Evolutionary conservation across 2,329 filamentous ascomycete genomes (phyloP), one percentile per base, ranked within the genome.

Genomic region (Ophioceras dolichostomum): DNA sequence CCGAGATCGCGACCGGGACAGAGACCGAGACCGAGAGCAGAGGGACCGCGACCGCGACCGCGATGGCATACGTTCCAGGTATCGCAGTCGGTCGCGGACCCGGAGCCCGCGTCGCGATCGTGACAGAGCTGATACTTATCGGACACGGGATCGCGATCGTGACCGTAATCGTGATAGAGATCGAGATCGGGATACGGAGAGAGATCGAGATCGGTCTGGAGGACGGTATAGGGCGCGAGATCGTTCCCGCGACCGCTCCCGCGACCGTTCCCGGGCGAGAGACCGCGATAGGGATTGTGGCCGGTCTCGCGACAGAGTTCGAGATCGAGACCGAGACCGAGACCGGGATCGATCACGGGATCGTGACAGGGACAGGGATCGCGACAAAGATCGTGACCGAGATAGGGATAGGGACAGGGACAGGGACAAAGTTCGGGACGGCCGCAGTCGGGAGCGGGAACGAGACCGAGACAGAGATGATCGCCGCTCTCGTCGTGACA

Each of bases 391-490:
- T n/a, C n/a, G n/a, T n/a, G 50, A 50, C n/a, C 38, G 50, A 19
- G 54, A 60, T 14, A 51, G 52, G 8, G 48, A 51, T 24, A 52
- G 61, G 16, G 53, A 60, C 10, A 40, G 59, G 5, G 53, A 56
- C 26, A 39, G 55, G 8, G 49, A 49, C 21, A 39, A 44, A 4
- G 48, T 54, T 26, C 42, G 45, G 1, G 45, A 45, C n/a, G 49
- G 31, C 53, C 59, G 18, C 50, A 50, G 7, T 34, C 32, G 49
- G 10, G 48, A 52, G 8, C 44, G 53, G 16, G 49, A 53, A 19
- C 37, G 46, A 30, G 48, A 51, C 35, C 36, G 50, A 24, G 44
- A 43, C 40, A 45, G 46, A 36, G 43, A n/a, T n/a, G n/a, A 49
- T 28, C 29, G 45, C 6, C 44, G 43, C 27, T 41, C 48, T 6